These are phyloP conservation scores for Fusarium sororula DNA, from an alignment of 2,329 filamentous ascomycete species.

Conservation along the genomic window DNA sequence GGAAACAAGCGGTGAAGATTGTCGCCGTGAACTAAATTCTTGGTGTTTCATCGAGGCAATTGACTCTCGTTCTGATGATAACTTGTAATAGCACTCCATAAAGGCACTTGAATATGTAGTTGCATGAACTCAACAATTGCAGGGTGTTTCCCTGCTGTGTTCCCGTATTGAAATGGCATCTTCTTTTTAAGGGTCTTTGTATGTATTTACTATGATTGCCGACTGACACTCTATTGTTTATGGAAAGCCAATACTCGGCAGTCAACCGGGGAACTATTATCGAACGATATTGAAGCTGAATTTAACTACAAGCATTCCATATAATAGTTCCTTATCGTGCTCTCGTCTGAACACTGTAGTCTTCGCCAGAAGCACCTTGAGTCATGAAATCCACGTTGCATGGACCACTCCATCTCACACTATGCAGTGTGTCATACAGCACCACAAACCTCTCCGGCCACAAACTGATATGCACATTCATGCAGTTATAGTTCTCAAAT, in stretches of 20 bases:
- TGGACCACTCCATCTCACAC: neutral
- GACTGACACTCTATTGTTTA: constrained; percentile 3
- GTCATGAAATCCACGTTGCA: neutral
- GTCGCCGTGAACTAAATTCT: neutral
- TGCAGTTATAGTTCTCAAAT: neutral
- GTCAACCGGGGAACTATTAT: neutral
- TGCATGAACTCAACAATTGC: neutral
- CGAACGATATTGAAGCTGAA: neutral
- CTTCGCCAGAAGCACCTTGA: neutral
- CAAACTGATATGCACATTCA: constrained; percentile 1
- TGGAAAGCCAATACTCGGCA: neutral
- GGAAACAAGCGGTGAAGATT: constrained; percentile 11
- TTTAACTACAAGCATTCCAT: neutral
- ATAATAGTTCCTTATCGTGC: neutral
- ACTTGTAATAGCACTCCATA: neutral
- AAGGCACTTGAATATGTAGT: neutral
- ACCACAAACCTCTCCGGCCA: neutral
- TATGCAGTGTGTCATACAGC: neutral
- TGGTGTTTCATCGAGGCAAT: neutral
- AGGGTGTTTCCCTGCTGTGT: constrained; percentile 6
- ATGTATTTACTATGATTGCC: neutral
- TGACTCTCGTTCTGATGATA: neutral
- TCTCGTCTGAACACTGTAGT: neutral
- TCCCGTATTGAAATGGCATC: neutral
- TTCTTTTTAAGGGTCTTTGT: constrained; percentile 14